These are phyloP conservation scores for Cocos nucifera DNA, from an alignment of 176 grass and related monocot genomes.

Conservation along the genomic window DNA sequence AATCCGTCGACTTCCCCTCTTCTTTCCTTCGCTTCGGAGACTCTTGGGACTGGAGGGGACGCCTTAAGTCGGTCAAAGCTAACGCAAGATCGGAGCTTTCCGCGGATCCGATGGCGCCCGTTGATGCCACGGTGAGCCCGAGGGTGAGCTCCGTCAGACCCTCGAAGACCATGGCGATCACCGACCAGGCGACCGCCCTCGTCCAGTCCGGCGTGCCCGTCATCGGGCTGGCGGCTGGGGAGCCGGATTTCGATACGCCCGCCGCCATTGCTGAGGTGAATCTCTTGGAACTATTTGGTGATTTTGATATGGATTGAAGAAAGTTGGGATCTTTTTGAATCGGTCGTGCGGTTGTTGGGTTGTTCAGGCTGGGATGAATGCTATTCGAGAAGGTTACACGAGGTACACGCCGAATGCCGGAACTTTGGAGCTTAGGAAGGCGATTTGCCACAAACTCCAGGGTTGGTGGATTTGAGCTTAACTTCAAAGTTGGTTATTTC, in stretches of 20 bases:
- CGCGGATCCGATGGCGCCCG: constrained; percentile 12
- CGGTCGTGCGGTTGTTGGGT: constrained; percentile 7
- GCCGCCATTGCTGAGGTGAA: constrained; percentile 39
- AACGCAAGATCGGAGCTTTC: constrained; percentile 14
- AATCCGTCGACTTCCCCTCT: not conserved
- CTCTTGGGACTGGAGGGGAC: constrained; percentile 16
- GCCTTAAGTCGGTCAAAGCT: not conserved
- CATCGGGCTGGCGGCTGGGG: constrained; percentile 62
- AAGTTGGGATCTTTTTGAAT: constrained; percentile 1
- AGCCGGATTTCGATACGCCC: constrained; percentile 66
- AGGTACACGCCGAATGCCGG: constrained; percentile 81
- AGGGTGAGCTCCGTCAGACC: constrained; percentile 64
- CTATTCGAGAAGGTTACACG: constrained; percentile 63
- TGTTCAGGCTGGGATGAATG: constrained; percentile 66
- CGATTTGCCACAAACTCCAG: constrained; percentile 79
- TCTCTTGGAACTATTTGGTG: not conserved
- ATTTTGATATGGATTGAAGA: not conserved
- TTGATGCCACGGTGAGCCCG: constrained; percentile 64
- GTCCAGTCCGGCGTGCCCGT: constrained; percentile 71
- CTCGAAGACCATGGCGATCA: constrained; percentile 96
- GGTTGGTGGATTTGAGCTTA: constrained; percentile 24
- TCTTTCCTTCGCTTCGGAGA: not conserved
- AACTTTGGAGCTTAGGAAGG: constrained; percentile 77
- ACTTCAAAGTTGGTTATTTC: not conserved
- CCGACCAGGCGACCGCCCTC: constrained; percentile 79